A percentile compares a stretch with the other conserved stretches of the same genome.
Conservation (phyloP, 441 rosid species). For the Mallotus japonicus region DNA sequence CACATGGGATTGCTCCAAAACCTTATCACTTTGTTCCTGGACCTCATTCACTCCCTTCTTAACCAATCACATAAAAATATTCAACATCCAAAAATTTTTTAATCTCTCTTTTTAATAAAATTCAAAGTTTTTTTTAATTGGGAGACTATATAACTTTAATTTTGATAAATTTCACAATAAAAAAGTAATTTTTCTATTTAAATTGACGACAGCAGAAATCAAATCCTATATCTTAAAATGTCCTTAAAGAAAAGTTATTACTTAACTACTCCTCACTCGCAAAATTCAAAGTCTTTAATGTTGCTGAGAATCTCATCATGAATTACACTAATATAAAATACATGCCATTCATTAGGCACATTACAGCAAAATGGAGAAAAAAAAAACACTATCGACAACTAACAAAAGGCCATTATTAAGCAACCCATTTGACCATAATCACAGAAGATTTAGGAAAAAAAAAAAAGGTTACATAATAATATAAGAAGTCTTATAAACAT, state of each 20-base stretch:
- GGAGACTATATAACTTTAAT: no score
- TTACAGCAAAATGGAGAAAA: conserved; percentile 21
- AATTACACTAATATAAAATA: neutral
- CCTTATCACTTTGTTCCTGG: conserved; percentile 32
- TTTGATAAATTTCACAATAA: no score
- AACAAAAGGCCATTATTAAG: conserved; percentile 18
- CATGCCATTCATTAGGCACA: conserved; percentile 1
- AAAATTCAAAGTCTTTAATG: no score
- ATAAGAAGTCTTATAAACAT: neutral
- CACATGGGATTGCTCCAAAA: conserved; percentile 39
- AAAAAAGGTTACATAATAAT: neutral
- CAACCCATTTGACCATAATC: conserved; percentile 19
- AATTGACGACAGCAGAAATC: no score
- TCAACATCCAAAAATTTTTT: neutral
- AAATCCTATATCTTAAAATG: no score
- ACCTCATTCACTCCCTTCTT: conserved; percentile 29
- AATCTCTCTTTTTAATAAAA: neutral
- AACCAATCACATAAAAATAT: conserved; percentile 13
- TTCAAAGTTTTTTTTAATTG: neutral
- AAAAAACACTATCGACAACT: conserved; percentile 20
- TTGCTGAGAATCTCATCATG: conserved; percentile 24
- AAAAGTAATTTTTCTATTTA: no score
- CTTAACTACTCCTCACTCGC: no score
- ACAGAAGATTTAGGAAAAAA: neutral
- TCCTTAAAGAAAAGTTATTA: no score